Evolutionary conservation across 108 stramenopile genomes (phyloP), one percentile per base, ranked within the genome.

Genomic region (Pseudonitzschia multistriata): DNA sequence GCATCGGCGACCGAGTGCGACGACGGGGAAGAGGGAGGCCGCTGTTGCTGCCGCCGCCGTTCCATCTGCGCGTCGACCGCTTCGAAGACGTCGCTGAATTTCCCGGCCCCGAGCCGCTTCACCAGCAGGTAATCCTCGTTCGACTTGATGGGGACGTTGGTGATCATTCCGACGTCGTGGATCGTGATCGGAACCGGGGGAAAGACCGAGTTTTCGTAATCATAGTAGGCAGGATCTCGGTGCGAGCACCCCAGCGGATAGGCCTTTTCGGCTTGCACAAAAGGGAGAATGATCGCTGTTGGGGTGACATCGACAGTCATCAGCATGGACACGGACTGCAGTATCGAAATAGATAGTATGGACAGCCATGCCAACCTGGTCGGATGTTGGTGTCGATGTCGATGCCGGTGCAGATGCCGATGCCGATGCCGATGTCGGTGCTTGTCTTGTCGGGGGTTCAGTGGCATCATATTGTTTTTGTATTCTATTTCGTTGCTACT

Each of bases 61-160:
- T 59, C 57, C n/a, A 6, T 25, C 60, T 75, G 62, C 67, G 66
- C 36, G 0, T 73, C 61, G 24, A 91, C 84, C 0, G 93, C 93
- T 74, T 91, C 90, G 65, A 90, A 94, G 21, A 94, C 93, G 63
- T 94, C 88, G 22, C 85, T 87, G 50, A 94, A 94, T 68, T 91
- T 94, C 7, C 90, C 93, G 27, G 90, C 80, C n/a, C 93, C 93
- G 45, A 94, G 78, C 39, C 85, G 74, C n/a, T 87, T 66, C 0
- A 73, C 55, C 7, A 91, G 47, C 49, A 71, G 68, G 71, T 81
- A 94, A 63, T 84, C 83, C 27, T 81, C 55, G 11, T 57, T 59
- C 1, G 72, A 60, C 50, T 74, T 79, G 36, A 73, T 66, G 2
- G 76, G 67, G 30, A 81, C 50, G 54, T 63, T 49, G n/a, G 34